Evolutionary conservation across 192 early-diverging fungal species (phyloP), one percentile per base, ranked within the genome.

Genomic region (Coemansia sp.): DNA sequence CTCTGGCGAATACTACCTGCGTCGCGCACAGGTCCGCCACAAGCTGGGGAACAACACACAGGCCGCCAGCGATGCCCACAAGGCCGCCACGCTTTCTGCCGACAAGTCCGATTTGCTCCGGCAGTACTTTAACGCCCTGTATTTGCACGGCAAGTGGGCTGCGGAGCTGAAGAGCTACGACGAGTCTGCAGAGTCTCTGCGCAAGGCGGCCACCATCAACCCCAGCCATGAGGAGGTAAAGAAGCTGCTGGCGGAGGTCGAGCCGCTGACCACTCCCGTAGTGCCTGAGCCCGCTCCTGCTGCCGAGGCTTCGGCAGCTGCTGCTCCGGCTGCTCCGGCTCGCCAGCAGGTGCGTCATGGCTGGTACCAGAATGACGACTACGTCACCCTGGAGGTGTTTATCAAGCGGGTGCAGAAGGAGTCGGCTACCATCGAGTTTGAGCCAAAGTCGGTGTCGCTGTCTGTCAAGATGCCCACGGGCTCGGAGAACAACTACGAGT

Each of bases 311-410:
- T 9, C 35, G 5, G 40, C 20, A 2, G 39, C 27, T 1, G 36
- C 40, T 0, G 50, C 37, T 2, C 46, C 41, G 3, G 46, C 47
- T 3, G 40, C 35, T 9, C 58, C 45, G 14, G 35, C 47, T 10
- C 64, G 51, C 24, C 56, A 53, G 13, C 39, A 61, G 36, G 60
- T 53, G 57, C 87, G 95, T 55, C 93, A 97, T 54, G 95, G 98
- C 74, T 97, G 94, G 95, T 97, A 89, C 74, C 97, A 99, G 68
- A 99, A 87, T 56, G 97, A 97, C 50, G 60, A 76, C 20, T 84
- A 69, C 69, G 87, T 99, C 25, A 93, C 85, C 10, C 64, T 99
- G 30, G 82, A 86, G 34, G 78, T 99, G 33, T 96, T 97, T 60
- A 86, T 93, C 73, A 97, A 94, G 79, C 87, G 89, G 17, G 72